Base-by-base conservation (phyloP, 2,329 filamentous ascomycete species). In the Shiraia bambusicola region DNA sequence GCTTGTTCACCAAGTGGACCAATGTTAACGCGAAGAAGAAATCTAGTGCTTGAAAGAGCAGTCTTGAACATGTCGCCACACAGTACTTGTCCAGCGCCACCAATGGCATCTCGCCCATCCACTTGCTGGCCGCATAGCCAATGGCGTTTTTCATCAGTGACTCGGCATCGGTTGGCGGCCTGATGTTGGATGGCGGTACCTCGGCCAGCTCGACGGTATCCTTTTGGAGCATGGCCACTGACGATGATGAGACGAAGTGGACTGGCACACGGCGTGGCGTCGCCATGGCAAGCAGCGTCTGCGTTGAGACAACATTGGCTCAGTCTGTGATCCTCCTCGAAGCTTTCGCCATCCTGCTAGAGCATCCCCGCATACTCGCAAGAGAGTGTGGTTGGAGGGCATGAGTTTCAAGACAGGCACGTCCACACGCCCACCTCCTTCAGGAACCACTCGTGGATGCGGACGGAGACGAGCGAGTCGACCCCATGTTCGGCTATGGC, bases 401-500 rank as follows among this genome's bases (percentile, higher is more conserved):
- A 31, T 42, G 26, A 56, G 27, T 31, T 52, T 47, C 25, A 54
- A 13, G n/a, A 54, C 46, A 14, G 49, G 44, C 28, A 56, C 22
- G 7, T 52, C 43, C 12, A 47, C 12, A 47, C 46, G 10, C 39
- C 30, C 34, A 56, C 13, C 28, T 56, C 51, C 9, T 49, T 37
- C 2, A 44, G 34, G 32, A 54, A 50, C 54, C 52, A 56, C 3
- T 40, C 44, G 6, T 47, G 37, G 16, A 56, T 32, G 15, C 44
- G 36, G 12, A 58, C 40, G n/a, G 54, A 35, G 4, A 54, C 37
- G 10, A 58, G 46, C 16, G 52, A 56, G 25, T 58, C 54, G 6
- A 58, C 25, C 7, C 54, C 54, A 9, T 43, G 39, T 3, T 40
- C 33, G 13, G 28, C 25, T 17, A 41, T 14, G 14, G 35, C 15